Evolutionary conservation across 352 stramenopile genomes (phyloP).

Genomic region (Phytophthora kernoviae): DNA sequence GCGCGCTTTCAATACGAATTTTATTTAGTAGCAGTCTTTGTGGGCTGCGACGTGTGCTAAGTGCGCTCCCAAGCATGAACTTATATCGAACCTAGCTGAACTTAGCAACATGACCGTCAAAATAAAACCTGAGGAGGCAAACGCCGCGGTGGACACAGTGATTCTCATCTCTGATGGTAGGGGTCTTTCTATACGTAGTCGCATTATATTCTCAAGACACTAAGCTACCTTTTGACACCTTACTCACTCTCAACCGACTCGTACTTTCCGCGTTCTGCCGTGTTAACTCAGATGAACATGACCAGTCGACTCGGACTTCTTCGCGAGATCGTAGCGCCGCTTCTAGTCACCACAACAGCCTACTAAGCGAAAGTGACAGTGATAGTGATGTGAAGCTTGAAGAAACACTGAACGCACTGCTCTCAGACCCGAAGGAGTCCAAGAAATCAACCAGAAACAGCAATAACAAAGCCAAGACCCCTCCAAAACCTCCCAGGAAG

Average conservation of each 20-base stretch:
- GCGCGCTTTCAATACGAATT: no score
- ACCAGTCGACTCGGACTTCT: slow-evolving; percentile 1
- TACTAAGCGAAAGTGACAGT: slow-evolving; percentile 39
- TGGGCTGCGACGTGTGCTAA: no score
- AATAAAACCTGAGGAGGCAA: slow-evolving; percentile 18
- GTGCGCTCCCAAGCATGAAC: no score
- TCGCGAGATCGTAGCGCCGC: slow-evolving; percentile 11
- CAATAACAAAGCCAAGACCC: slow-evolving; percentile 1
- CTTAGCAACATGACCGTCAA: slow-evolving; percentile 30
- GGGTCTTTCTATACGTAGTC: background rate
- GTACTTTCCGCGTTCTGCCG: slow-evolving; percentile 1
- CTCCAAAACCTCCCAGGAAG: slow-evolving; percentile 4
- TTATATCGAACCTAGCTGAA: no score
- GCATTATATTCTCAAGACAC: background rate
- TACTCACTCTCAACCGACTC: background rate
- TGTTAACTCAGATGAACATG: slow-evolving; percentile 27
- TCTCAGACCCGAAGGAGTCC: slow-evolving; percentile 10
- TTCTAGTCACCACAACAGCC: slow-evolving; percentile 17
- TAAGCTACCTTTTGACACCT: slow-evolving; percentile 5
- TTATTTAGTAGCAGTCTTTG: no score
- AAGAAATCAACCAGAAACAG: background rate
- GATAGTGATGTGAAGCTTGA: slow-evolving; percentile 41
- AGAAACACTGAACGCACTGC: slow-evolving; percentile 23
- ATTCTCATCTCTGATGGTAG: slow-evolving; percentile 62
- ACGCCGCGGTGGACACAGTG: slow-evolving; percentile 29